A percentile compares a stretch with the other conserved stretches of the same genome.
Evolutionary conservation across 192 early-diverging fungal species (phyloP).

Genomic region (Coemansia sp.): DNA sequence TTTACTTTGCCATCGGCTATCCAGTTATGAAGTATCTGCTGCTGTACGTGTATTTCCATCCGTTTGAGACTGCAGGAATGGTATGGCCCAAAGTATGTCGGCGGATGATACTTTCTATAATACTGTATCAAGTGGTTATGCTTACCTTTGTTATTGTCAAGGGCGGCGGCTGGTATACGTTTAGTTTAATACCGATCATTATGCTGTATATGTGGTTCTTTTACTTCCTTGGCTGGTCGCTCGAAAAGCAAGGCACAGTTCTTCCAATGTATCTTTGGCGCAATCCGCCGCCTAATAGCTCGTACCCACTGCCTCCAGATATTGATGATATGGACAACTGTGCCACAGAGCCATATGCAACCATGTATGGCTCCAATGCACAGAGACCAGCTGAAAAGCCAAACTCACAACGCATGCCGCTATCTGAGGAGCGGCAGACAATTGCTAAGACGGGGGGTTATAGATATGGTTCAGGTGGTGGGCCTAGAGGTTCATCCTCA

Average conservation of each 20-base stretch:
- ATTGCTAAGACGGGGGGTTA: no score
- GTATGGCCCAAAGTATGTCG: slow-evolving; percentile 73
- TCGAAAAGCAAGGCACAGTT: slow-evolving; percentile 39
- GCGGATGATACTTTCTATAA: slow-evolving; percentile 62
- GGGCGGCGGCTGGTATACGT: slow-evolving; percentile 50
- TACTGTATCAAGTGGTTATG: slow-evolving; percentile 66
- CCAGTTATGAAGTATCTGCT: slow-evolving; percentile 74
- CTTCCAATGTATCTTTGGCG: slow-evolving; percentile 45
- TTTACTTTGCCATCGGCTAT: slow-evolving; percentile 67
- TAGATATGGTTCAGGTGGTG: no score
- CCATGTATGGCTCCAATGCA: background rate
- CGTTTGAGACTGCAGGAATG: slow-evolving; percentile 68
- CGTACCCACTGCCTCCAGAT: slow-evolving; percentile 40
- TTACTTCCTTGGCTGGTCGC: slow-evolving; percentile 39
- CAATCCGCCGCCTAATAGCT: slow-evolving; percentile 45
- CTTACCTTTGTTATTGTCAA: slow-evolving; percentile 56
- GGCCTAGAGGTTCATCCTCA: background rate
- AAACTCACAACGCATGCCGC: no score
- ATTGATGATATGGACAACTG: background rate
- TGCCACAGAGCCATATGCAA: background rate
- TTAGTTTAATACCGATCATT: slow-evolving; percentile 39
- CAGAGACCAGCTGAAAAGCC: no score
- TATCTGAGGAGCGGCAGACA: no score
- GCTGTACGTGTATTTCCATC: slow-evolving; percentile 74
- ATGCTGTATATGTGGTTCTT: slow-evolving; percentile 45